A percentile compares a stretch with the other conserved stretches of the same genome.
These are phyloP conservation scores for Botrytis squamosa DNA, from an alignment of 2,329 filamentous ascomycete species.

Conservation along the genomic window DNA sequence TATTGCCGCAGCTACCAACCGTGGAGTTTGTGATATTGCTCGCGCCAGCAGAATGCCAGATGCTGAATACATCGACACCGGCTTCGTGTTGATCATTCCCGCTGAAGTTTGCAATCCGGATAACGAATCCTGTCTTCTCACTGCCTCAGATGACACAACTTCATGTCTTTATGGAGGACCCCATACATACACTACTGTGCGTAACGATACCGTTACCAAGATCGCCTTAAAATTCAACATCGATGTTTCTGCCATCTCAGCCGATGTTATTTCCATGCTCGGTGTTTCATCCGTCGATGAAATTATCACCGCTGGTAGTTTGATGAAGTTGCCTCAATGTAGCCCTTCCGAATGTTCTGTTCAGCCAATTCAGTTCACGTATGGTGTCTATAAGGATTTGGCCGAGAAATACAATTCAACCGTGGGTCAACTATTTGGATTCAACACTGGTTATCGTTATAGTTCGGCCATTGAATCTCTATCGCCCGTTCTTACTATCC, in stretches of 20 bases:
- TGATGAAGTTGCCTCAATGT: background rate
- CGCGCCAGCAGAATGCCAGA: conserved; percentile 6
- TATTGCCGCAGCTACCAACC: conserved; percentile 3
- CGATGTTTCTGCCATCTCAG: background rate
- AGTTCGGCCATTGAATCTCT: background rate
- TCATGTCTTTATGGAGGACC: background rate
- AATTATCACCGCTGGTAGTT: background rate
- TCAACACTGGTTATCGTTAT: background rate
- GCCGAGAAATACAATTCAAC: background rate
- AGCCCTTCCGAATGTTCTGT: conserved; percentile 3
- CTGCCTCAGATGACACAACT: background rate
- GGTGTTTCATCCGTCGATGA: background rate
- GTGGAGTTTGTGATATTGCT: conserved; percentile 2
- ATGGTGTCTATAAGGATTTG: conserved; percentile 7
- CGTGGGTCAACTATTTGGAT: background rate
- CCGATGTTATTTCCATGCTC: background rate
- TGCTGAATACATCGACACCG: background rate
- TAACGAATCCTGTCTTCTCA: background rate
- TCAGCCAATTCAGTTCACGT: background rate
- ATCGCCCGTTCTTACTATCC: background rate
- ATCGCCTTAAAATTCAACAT: background rate
- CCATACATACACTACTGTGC: background rate
- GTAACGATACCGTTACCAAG: background rate
- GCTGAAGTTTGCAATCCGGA: background rate
- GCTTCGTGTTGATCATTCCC: background rate